phyloP scores from a whole-genome alignment of 1,139 yeast genomes.

The Chernovozyma sophiae-reginae region DNA sequence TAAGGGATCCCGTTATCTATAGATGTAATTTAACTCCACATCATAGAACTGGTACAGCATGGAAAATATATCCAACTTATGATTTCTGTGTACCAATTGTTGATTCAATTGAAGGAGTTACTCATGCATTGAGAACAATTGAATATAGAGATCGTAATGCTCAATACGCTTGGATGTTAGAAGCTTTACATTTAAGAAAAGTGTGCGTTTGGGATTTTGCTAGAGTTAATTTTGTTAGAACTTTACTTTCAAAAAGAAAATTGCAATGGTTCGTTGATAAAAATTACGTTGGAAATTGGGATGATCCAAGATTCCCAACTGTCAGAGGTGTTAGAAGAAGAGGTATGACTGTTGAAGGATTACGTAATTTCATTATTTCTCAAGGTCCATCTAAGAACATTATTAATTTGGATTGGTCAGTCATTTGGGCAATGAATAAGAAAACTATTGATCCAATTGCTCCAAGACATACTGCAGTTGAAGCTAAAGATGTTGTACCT shows the following conservation, averaged over 20 bases:
- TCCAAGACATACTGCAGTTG: constrained; percentile 88
- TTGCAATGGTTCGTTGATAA: constrained; percentile 98
- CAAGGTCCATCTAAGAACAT: constrained; percentile 98
- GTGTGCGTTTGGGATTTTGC: constrained; percentile 98
- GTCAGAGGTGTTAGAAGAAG: constrained; percentile 98
- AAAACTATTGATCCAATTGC: constrained; percentile 95
- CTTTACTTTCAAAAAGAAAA: constrained; percentile 92
- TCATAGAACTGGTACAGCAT: constrained; percentile 84
- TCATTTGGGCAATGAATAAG: constrained; percentile 96
- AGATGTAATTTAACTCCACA: constrained; percentile 96
- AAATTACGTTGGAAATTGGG: constrained; percentile 85
- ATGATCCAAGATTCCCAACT: constrained; percentile 98
- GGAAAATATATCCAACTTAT: constrained; percentile 97
- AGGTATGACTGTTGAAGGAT: constrained; percentile 98
- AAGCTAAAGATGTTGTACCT: constrained; percentile 54
- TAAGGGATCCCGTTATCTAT: constrained; percentile 96
- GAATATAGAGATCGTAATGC: constrained; percentile 98
- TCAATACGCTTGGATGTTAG: constrained; percentile 93
- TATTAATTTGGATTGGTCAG: constrained; percentile 92
- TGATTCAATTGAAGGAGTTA: constrained; percentile 91
- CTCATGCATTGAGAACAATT: constrained; percentile 94
- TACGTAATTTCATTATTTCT: constrained; percentile 83
- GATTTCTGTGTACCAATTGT: constrained; percentile 98
- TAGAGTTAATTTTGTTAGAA: constrained; percentile 92
- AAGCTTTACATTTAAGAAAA: constrained; percentile 75